phyloP scores from a whole-genome alignment of 2,329 filamentous ascomycete species.

The Pseudogymnoascus sp. region DNA sequence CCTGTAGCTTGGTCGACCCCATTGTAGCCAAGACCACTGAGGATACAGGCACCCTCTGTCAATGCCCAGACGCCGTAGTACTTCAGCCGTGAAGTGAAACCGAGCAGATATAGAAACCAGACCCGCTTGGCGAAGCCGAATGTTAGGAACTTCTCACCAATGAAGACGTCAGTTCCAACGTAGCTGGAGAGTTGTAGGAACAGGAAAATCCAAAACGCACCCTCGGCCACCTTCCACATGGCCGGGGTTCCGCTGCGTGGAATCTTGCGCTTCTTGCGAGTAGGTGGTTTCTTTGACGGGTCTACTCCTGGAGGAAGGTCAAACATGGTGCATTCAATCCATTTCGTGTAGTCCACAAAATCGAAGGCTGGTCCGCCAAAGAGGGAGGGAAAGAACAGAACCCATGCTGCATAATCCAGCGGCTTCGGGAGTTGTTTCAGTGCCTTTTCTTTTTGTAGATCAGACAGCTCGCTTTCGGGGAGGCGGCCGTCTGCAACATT shows the following conservation, averaged over 20 bases:
- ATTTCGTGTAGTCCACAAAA: conserved; percentile 82
- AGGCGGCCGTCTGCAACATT: conserved; percentile 89
- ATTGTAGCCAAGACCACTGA: conserved; percentile 89
- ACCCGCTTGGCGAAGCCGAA: conserved; percentile 65
- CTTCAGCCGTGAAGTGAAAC: conserved; percentile 74
- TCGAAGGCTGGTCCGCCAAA: conserved; percentile 91
- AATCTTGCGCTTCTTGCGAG: conserved; percentile 83
- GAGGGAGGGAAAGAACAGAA: conserved; percentile 89
- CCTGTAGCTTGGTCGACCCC: conserved; percentile 79
- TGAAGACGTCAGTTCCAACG: conserved; percentile 56
- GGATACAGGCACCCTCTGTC: conserved; percentile 88
- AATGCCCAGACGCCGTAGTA: conserved; percentile 96
- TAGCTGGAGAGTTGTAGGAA: conserved; percentile 65
- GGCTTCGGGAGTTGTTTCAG: conserved; percentile 65
- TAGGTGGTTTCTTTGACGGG: conserved; percentile 74
- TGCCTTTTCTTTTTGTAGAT: conserved; percentile 75
- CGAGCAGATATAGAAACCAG: conserved; percentile 75
- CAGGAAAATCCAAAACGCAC: conserved; percentile 68
- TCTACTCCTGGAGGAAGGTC: conserved; percentile 74
- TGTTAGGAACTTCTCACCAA: conserved; percentile 56
- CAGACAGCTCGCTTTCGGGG: conserved; percentile 69
- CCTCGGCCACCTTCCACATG: conserved; percentile 61
- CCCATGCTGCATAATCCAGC: conserved; percentile 80
- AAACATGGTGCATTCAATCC: conserved; percentile 94
- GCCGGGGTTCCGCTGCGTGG: conserved; percentile 85